Conservation (phyloP, 176 grass and related monocot genomes). For the Carex parvula region DNA sequence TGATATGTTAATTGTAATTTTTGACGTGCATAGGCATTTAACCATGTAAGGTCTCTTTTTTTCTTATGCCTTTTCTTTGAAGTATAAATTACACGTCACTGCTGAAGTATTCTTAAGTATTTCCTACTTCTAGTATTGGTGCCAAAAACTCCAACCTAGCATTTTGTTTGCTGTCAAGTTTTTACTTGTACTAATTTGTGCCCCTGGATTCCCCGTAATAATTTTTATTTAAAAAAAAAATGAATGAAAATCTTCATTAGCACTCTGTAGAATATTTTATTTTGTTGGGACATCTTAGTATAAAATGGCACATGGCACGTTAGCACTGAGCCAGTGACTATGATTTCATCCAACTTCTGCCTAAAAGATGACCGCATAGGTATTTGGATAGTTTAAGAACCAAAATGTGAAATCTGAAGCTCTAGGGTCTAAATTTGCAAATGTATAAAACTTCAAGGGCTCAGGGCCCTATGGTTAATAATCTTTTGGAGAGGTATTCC, state of each 20-base stretch:
- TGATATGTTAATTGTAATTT: slow-evolving; percentile 88
- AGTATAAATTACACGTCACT: neutral
- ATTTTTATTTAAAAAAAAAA: neutral
- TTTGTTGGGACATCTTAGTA: neutral
- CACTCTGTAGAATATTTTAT: neutral
- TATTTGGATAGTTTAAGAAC: neutral
- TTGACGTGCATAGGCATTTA: slow-evolving; percentile 85
- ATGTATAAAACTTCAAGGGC: neutral
- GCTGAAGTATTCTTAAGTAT: neutral
- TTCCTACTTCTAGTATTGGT: neutral
- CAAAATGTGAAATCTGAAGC: neutral
- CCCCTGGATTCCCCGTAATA: neutral
- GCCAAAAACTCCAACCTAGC: neutral
- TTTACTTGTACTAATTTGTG: slow-evolving; percentile 5
- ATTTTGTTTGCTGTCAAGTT: slow-evolving; percentile 6
- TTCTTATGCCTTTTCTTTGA: slow-evolving; percentile 22
- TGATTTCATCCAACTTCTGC: neutral
- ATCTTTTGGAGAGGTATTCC: neutral
- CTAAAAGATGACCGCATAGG: neutral
- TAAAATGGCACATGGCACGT: neutral
- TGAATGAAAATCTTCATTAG: neutral
- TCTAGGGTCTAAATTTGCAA: neutral
- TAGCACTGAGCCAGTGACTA: neutral
- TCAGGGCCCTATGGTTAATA: neutral
- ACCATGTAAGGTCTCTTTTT: slow-evolving; percentile 44